Conservation (phyloP, 148 eudicot species). For the Polygonum aviculare region DNA sequence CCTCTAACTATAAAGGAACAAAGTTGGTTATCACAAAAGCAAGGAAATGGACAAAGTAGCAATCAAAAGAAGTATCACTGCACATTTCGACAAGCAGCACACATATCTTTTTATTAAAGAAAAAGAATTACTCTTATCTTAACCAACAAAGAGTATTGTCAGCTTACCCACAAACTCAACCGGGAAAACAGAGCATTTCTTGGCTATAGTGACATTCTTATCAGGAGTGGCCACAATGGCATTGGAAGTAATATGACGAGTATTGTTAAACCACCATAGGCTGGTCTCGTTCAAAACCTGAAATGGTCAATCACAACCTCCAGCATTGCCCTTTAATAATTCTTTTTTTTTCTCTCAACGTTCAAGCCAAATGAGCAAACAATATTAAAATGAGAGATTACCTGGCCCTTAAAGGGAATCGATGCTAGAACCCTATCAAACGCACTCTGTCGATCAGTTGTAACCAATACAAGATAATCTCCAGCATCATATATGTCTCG, state of each 20-base stretch:
- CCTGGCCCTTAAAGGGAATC: conserved; percentile 97
- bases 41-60: neutral
- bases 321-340: neutral
- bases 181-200: conserved; percentile 89
- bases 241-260: conserved; percentile 75
- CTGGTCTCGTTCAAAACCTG: conserved; percentile 96
- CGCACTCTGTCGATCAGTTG: conserved; percentile 95
- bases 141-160: neutral
- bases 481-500: conserved; percentile 90
- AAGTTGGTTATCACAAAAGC: neutral
- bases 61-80: neutral
- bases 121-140: neutral
- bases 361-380: neutral
- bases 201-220: conserved; percentile 86
- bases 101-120: neutral
- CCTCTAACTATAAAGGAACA: conserved; percentile 61
- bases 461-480: conserved; percentile 79
- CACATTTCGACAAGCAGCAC: neutral
- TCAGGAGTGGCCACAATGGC: conserved; percentile 77
- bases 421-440: conserved; percentile 92
- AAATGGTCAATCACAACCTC: neutral
- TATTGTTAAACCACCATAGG: conserved; percentile 90
- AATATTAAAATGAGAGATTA: conserved; percentile 10
- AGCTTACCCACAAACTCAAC: conserved; percentile 96
- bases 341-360: neutral